Conservation (phyloP, 1,139 yeast species). For the Geotrichum histeridarum region DNA sequence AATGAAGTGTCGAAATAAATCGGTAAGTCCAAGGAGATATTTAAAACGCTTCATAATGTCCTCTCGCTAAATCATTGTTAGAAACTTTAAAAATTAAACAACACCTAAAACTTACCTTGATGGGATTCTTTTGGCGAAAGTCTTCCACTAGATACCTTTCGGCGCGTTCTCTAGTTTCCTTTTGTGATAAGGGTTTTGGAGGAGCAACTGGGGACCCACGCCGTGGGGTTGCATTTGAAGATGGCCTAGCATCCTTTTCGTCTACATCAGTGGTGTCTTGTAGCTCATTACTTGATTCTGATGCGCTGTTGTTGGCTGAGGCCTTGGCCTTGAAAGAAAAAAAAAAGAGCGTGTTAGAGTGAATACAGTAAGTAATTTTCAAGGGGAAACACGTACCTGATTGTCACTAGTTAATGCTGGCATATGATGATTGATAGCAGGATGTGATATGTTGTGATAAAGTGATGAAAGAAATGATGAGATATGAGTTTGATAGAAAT, state of each 20-base stretch:
- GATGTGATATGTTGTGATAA: background rate
- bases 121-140: conserved; percentile 16
- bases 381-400: conserved; percentile 5
- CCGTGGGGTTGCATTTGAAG: background rate
- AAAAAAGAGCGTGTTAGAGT: background rate
- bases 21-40: conserved; percentile 77
- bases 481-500: background rate
- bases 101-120: conserved; percentile 9
- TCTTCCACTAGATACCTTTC: conserved; percentile 18
- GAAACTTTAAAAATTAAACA: background rate
- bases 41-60: conserved; percentile 58
- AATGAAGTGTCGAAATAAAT: conserved; percentile 83
- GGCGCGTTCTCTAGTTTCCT: conserved; percentile 18
- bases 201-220: background rate
- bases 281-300: background rate
- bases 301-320: background rate
- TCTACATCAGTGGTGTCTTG: background rate
- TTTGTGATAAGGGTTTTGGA: conserved; percentile 9
- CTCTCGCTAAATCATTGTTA: conserved; percentile 27
- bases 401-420: conserved; percentile 14
- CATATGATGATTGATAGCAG: background rate
- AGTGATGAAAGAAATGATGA: background rate
- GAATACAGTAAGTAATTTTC: background rate
- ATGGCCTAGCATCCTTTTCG: background rate
- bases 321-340: conserved; percentile 1